Percentiles rank a stretch among this genome's conserved stretches.
Conservation (phyloP, 2,329 filamentous ascomycete genomes). For the Penicillium sp. region DNA sequence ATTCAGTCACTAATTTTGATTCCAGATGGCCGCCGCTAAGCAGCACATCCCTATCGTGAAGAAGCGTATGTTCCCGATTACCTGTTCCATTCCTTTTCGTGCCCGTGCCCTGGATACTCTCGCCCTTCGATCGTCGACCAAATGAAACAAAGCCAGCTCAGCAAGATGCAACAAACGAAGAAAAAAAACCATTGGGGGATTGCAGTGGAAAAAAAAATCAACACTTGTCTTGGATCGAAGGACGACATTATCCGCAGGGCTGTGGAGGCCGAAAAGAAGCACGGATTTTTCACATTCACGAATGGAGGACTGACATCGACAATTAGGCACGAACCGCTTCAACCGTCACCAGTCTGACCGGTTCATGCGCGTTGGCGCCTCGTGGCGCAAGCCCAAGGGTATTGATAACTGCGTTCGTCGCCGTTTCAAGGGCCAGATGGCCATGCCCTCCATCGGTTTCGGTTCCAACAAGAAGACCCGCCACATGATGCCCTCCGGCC, state of each 20-base stretch:
- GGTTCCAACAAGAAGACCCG: slow-evolving; percentile 99
- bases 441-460: slow-evolving; percentile 99
- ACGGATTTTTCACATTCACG: slow-evolving; percentile 21
- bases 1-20: slow-evolving; percentile 11
- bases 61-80: slow-evolving; percentile 81
- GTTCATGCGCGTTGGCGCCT: slow-evolving; percentile 85
- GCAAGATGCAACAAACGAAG: slow-evolving; percentile 1
- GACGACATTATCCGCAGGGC: slow-evolving; percentile 7
- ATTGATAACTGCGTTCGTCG: slow-evolving; percentile 98
- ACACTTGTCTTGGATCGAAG: slow-evolving; percentile 5
- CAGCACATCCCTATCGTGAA: slow-evolving; percentile 99
- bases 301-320: slow-evolving; percentile 41
- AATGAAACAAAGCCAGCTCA: slow-evolving; percentile 3
- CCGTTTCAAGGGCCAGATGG: slow-evolving; percentile 92
- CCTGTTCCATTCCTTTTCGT: slow-evolving; percentile 11
- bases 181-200: neutral
- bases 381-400: slow-evolving; percentile 99
- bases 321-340: slow-evolving; percentile 86
- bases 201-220: neutral
- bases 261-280: slow-evolving; percentile 5
- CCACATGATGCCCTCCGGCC: slow-evolving; percentile 97
- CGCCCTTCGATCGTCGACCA: slow-evolving; percentile 21
- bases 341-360: slow-evolving; percentile 95
- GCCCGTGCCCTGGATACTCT: slow-evolving; percentile 22
- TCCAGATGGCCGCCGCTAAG: slow-evolving; percentile 94